phyloP scores from a whole-genome alignment of 768 basidiomycete species.

The Sarcodon aspratus region DNA sequence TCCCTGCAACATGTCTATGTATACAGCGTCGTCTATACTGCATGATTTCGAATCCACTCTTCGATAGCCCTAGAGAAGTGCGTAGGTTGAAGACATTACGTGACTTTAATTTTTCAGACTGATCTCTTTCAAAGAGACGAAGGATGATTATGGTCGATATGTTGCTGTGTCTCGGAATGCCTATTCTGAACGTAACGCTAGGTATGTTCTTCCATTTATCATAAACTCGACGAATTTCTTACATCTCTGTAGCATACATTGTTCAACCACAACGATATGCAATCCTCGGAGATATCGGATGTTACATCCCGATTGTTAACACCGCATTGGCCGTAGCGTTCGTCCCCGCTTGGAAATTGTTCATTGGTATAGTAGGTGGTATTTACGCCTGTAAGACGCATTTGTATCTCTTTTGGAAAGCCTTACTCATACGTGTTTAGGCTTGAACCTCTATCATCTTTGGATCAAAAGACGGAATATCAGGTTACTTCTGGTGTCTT shows the following conservation, averaged over 20 bases:
- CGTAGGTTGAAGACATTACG: slow-evolving; percentile 5
- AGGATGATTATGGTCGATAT: no score
- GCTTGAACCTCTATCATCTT: slow-evolving; percentile 18
- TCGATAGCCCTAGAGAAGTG: slow-evolving; percentile 9
- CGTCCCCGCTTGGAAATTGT: slow-evolving; percentile 23
- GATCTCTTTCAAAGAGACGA: slow-evolving; percentile 18
- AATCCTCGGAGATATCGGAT: slow-evolving; percentile 28
- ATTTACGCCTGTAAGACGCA: slow-evolving; percentile 17
- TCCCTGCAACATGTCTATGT: slow-evolving; percentile 24
- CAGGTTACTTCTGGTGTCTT: slow-evolving; percentile 27
- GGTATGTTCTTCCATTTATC: neutral
- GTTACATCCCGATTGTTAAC: slow-evolving; percentile 22
- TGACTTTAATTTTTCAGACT: neutral
- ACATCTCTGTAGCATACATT: slow-evolving; percentile 18
- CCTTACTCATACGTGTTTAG: neutral
- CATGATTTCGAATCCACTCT: slow-evolving; percentile 10
- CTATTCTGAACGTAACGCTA: no score
- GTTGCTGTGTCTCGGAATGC: no score
- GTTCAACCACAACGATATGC: slow-evolving; percentile 35
- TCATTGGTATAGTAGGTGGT: slow-evolving; percentile 19
- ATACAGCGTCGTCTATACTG: slow-evolving; percentile 22
- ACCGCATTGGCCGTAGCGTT: slow-evolving; percentile 20
- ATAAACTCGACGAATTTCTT: slow-evolving; percentile 5
- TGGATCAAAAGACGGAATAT: slow-evolving; percentile 22
- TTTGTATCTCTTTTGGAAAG: slow-evolving; percentile 4